A percentile compares a stretch with the other conserved stretches of the same genome.
Evolutionary conservation across 2,329 filamentous ascomycete genomes (phyloP).

Genomic region (Phoma sp.): DNA sequence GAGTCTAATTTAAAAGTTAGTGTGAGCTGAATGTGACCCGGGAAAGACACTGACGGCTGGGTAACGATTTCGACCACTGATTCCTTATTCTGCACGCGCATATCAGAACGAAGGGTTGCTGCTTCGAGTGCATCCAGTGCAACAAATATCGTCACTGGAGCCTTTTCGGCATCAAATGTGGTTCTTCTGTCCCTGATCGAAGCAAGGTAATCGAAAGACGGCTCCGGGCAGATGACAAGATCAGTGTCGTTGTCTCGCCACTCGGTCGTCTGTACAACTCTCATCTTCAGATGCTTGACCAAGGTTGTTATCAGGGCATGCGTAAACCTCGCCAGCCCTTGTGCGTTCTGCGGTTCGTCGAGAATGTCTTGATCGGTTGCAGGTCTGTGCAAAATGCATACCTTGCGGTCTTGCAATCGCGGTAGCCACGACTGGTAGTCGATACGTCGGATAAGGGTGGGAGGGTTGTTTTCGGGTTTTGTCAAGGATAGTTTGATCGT

Average conservation of each 20-base stretch:
- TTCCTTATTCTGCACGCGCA: constrained; percentile 34
- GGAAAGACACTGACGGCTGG: constrained; percentile 35
- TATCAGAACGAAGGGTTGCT: constrained; percentile 41
- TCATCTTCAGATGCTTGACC: constrained; percentile 33
- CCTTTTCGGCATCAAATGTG: constrained; percentile 19
- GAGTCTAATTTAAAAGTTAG: constrained; percentile 26
- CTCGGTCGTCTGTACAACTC: constrained; percentile 31
- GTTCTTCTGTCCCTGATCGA: constrained; percentile 25
- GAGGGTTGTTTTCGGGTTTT: constrained; percentile 4
- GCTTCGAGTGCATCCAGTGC: constrained; percentile 43
- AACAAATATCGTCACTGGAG: constrained; percentile 40
- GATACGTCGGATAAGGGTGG: not conserved
- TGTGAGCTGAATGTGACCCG: not conserved
- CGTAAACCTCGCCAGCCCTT: constrained; percentile 30
- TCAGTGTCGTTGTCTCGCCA: constrained; percentile 34
- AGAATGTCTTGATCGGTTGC: not conserved
- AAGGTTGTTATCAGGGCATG: constrained; percentile 29
- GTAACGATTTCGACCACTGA: constrained; percentile 44
- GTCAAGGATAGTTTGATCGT: constrained; percentile 27
- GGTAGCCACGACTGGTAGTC: constrained; percentile 26
- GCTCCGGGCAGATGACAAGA: constrained; percentile 43
- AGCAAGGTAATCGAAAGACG: constrained; percentile 40
- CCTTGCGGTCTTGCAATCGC: constrained; percentile 26
- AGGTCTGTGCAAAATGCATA: constrained; percentile 34
- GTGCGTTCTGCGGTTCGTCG: constrained; percentile 12